Conservation (phyloP, 2,329 filamentous ascomycete genomes). For the Aspergillus latus region DNA sequence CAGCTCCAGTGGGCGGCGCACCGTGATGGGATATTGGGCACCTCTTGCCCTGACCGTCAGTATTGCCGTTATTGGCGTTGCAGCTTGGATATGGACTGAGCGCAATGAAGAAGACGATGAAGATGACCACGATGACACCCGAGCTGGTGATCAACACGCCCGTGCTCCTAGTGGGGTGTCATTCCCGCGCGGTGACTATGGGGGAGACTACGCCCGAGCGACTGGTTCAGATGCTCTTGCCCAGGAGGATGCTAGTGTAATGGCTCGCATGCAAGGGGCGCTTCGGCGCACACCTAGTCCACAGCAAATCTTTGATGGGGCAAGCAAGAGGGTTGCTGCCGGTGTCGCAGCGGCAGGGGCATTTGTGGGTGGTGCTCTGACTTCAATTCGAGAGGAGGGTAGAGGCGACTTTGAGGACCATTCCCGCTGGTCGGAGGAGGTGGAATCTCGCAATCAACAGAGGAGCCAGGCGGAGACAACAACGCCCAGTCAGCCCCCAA, state of each 20-base stretch:
- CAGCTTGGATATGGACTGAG: conserved; percentile 93
- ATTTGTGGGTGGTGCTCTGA: conserved; percentile 78
- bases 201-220: conserved; percentile 35
- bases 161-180: conserved; percentile 27
- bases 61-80: conserved; percentile 80
- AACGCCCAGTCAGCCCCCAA: conserved; percentile 30
- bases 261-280: conserved; percentile 76
- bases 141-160: conserved; percentile 31
- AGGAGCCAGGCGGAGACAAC: conserved; percentile 28
- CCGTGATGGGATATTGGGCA: conserved; percentile 71
- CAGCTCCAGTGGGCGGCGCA: conserved; percentile 43
- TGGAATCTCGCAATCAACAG: conserved; percentile 60
- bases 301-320: conserved; percentile 82
- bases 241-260: conserved; percentile 60
- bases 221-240: conserved; percentile 33
- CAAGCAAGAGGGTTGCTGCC: conserved; percentile 76
- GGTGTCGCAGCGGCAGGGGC: conserved; percentile 81
- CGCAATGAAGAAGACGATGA: conserved; percentile 72
- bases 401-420: conserved; percentile 78
- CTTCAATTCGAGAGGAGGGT: conserved; percentile 81
- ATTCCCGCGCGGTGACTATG: conserved; percentile 30
- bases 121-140: conserved; percentile 60
- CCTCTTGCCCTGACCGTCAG: conserved; percentile 84
- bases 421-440: conserved; percentile 90
- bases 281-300: conserved; percentile 80